phyloP scores from a whole-genome alignment of 768 basidiomycete species.

The Holtermannia corniformis region DNA sequence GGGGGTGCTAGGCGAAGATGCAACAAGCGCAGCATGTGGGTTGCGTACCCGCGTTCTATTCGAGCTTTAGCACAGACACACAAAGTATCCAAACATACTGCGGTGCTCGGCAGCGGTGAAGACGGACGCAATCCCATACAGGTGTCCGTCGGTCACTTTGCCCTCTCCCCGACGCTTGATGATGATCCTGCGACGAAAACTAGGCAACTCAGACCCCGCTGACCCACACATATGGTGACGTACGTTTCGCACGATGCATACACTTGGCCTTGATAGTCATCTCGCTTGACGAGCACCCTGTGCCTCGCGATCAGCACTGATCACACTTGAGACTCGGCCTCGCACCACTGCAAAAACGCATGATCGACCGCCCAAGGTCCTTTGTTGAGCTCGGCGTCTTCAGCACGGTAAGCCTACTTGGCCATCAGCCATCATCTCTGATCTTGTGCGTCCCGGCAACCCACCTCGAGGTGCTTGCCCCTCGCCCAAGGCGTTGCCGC shows the following conservation, averaged over 20 bases:
- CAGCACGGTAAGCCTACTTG: no score
- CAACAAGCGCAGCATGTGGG: conserved; percentile 18
- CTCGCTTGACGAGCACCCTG: conserved; percentile 22
- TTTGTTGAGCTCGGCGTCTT: no score
- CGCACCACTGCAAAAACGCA: no score
- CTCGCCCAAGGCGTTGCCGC: no score
- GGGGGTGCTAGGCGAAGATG: conserved; percentile 18
- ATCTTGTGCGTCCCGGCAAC: background rate
- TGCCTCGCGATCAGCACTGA: no score
- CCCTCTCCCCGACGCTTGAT: conserved; percentile 9
- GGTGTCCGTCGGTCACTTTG: conserved; percentile 5
- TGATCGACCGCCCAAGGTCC: no score
- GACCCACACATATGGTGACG: background rate
- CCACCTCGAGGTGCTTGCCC: background rate
- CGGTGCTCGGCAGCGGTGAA: no score
- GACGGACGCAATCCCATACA: conserved; percentile 27
- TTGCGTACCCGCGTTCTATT: conserved; percentile 26
- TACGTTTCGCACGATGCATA: conserved; percentile 27
- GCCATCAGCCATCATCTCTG: no score
- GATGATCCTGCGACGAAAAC: conserved; percentile 12
- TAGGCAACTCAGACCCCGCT: no score
- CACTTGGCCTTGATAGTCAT: conserved; percentile 17
- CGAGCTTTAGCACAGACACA: background rate
- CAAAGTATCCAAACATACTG: background rate
- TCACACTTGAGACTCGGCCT: no score